Base-by-base conservation (phyloP, 192 early-diverging fungal species). In the Coemansia reversa region DNA sequence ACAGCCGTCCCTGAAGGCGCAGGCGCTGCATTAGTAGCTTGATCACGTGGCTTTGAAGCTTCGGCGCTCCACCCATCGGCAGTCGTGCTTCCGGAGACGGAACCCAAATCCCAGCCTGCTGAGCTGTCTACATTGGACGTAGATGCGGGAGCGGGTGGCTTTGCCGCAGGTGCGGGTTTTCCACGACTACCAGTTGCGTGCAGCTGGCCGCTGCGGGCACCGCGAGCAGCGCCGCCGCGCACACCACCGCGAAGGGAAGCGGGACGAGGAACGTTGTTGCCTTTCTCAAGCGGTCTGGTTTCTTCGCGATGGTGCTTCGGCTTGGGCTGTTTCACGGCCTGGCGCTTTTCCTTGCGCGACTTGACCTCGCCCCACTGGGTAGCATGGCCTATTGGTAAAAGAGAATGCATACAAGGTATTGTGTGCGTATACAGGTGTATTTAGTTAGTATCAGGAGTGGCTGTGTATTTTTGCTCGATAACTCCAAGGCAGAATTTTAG, bases 321-420 rank as follows among this genome's bases (percentile, higher is more conserved):
- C 62, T 64, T 64, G n/a, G 51, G 62, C 62, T 54, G 52, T 20
- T 54, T 35, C 39, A 45, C 39, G 2, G 60, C 87, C 82, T 73
- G 64, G 50, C 72, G 78, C 73, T 84, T 81, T 52, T 74, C 69
- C 66, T 81, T 81, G 75, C 77, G 83, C 74, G 86, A 88, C 79
- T 91, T 91, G 67, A 94, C 93, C 76, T 95, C 88, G 28, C 90
- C 90, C 91, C 93, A 96, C 67, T 93, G 89, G 55, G 79, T 79
- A 19, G 86, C 87, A 67, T 86, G 86, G 55, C 93, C 93, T 92
- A 81, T 65, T 51, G 53, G 39, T 19, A 69, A 33, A 33, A n/a
- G 12, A 27, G 51, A 4, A 19, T 52, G 51, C 39, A 45, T 45
- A 45, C 39, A 45, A 16, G 12, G 39, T 45, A 45, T 45, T 45